A percentile compares a stretch with the other conserved stretches of the same genome.
phyloP scores from a whole-genome alignment of 495 filamentous ascomycete genomes.

The Penicillium steckii region DNA sequence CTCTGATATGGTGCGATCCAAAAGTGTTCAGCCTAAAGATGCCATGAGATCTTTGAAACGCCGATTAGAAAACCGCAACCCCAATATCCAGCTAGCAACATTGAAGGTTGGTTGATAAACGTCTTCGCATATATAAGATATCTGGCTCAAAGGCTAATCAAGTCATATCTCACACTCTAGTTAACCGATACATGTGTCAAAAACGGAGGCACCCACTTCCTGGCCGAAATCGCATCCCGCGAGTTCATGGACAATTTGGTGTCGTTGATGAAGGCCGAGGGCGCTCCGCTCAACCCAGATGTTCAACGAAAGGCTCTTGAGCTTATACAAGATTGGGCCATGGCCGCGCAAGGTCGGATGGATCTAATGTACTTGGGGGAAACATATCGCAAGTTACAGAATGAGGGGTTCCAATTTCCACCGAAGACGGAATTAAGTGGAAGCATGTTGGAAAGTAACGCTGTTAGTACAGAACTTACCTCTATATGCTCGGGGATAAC shows the following conservation, averaged over 20 bases:
- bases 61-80: conserved; percentile 93
- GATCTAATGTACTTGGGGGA: conserved; percentile 84
- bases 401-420: conserved; percentile 86
- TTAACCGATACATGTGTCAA: conserved; percentile 98
- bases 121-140: not conserved
- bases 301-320: conserved; percentile 90
- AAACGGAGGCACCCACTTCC: conserved; percentile 95
- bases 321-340: conserved; percentile 90
- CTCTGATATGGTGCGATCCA: conserved; percentile 92
- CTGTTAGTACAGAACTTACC: conserved; percentile 54
- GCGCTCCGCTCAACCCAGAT: conserved; percentile 73
- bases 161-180: conserved; percentile 31
- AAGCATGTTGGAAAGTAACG: conserved; percentile 95
- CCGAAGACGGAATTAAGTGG: conserved; percentile 83
- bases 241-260: conserved; percentile 98
- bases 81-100: conserved; percentile 90
- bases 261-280: conserved; percentile 80
- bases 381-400: conserved; percentile 76
- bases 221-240: conserved; percentile 88
- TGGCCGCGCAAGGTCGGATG: conserved; percentile 80
- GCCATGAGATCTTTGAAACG: conserved; percentile 95
- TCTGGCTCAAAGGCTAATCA: conserved; percentile 2
- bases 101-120: conserved; percentile 66
- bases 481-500: not conserved
- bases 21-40: conserved; percentile 94